Evolutionary conservation across 352 stramenopile species (phyloP).

Genomic region (Pythium scleroteichum): DNA sequence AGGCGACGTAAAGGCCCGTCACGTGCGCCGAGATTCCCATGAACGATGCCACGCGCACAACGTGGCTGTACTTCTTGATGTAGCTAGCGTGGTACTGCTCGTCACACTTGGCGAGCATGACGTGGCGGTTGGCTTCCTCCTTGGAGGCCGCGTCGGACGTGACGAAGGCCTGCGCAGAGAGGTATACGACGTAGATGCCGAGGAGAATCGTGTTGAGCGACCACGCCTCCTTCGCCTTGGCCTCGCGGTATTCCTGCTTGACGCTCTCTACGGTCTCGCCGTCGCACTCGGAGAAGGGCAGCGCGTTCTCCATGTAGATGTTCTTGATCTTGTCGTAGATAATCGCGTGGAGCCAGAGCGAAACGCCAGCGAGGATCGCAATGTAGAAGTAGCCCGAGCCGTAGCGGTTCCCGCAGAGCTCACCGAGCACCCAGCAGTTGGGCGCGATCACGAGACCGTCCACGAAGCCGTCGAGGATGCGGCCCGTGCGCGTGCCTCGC

Average conservation of each 20-base stretch:
- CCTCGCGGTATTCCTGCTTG: constrained; percentile 59
- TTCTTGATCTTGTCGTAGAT: constrained; percentile 90
- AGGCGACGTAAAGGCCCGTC: constrained; percentile 67
- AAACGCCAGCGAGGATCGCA: constrained; percentile 59
- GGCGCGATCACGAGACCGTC: constrained; percentile 74
- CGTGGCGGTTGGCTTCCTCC: constrained; percentile 55
- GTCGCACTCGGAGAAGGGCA: constrained; percentile 77
- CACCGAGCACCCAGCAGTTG: constrained; percentile 65
- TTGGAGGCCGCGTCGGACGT: constrained; percentile 68
- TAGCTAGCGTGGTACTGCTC: constrained; percentile 66
- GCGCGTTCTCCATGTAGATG: constrained; percentile 84
- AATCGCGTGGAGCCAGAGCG: constrained; percentile 77
- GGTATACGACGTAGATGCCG: constrained; percentile 78
- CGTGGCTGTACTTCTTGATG: constrained; percentile 49
- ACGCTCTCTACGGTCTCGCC: constrained; percentile 82
- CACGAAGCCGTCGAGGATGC: constrained; percentile 79
- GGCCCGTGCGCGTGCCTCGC: constrained; percentile 74
- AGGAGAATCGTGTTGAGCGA: constrained; percentile 72
- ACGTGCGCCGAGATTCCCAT: constrained; percentile 83
- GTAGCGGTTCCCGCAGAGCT: constrained; percentile 61
- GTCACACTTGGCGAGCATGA: constrained; percentile 58
- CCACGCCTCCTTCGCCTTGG: constrained; percentile 60
- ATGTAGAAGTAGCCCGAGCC: constrained; percentile 50
- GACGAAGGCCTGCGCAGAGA: constrained; percentile 61
- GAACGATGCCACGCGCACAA: constrained; percentile 78